A percentile compares a stretch with the other conserved stretches of the same genome.
Conservation (phyloP, 2,329 filamentous ascomycete species). For the Fusarium burgessii region DNA sequence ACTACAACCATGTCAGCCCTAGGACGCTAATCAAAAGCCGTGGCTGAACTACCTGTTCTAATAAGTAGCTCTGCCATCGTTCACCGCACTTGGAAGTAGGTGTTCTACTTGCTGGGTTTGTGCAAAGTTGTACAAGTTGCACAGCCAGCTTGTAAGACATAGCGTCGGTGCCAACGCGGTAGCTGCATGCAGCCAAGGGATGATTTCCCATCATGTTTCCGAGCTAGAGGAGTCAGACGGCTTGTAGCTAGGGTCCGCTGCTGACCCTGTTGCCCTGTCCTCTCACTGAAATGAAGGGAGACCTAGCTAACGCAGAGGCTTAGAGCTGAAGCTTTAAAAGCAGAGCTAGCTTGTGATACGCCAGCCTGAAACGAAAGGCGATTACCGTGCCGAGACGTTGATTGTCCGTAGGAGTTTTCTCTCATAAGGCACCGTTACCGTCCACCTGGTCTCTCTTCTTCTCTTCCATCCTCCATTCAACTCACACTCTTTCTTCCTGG, state of each 20-base stretch:
- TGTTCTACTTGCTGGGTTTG: conserved; percentile 1
- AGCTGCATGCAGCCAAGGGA: conserved; percentile 8
- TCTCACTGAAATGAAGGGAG: conserved; percentile 42
- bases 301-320: conserved; percentile 25
- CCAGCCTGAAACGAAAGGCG: conserved; percentile 20
- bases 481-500: background rate
- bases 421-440: conserved; percentile 17
- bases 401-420: conserved; percentile 16
- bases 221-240: conserved; percentile 27
- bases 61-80: conserved; percentile 2
- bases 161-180: conserved; percentile 2
- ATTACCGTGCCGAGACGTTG: conserved; percentile 22
- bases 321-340: conserved; percentile 19
- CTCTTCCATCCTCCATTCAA: background rate
- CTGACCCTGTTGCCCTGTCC: conserved; percentile 28
- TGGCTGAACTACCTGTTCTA: conserved; percentile 15
- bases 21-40: conserved; percentile 37
- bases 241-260: conserved; percentile 31
- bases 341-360: conserved; percentile 15
- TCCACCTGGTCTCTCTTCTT: background rate
- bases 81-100: background rate
- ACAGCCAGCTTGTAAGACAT: conserved; percentile 34
- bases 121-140: conserved; percentile 29
- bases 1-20: conserved; percentile 44
- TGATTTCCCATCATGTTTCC: background rate